Conservation (phyloP, 108 stramenopile genomes). For the Nitzschia palea region DNA sequence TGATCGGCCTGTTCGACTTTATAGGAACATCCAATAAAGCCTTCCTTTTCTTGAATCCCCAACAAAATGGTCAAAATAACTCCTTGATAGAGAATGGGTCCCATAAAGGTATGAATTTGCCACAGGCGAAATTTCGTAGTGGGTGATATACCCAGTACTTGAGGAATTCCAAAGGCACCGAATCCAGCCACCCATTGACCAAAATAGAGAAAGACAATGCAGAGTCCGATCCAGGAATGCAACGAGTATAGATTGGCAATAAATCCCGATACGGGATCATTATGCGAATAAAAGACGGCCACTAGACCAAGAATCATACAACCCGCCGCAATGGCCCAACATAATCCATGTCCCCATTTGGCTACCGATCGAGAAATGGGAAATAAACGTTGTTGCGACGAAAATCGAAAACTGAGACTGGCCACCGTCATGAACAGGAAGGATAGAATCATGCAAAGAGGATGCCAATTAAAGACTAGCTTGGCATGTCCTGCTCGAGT, state of each 20-base stretch:
- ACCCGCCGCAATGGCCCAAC: constrained; percentile 53
- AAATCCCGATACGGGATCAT: constrained; percentile 57
- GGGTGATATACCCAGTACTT: constrained; percentile 14
- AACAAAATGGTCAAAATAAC: constrained; percentile 57
- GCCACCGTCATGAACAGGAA: constrained; percentile 72
- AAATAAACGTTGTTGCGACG: constrained; percentile 16
- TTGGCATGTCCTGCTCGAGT: constrained; percentile 41
- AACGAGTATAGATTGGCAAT: constrained; percentile 80
- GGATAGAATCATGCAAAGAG: constrained; percentile 65
- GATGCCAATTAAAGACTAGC: constrained; percentile 84
- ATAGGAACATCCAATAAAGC: constrained; percentile 66
- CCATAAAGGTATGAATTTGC: constrained; percentile 50
- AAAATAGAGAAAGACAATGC: constrained; percentile 49
- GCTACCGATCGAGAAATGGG: constrained; percentile 1
- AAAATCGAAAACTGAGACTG: constrained; percentile 47
- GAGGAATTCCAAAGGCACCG: not conserved
- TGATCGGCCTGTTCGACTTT: constrained; percentile 45
- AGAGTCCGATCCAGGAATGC: constrained; percentile 76
- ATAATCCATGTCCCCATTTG: constrained; percentile 51
- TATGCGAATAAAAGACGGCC: constrained; percentile 73
- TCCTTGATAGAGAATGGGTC: constrained; percentile 51
- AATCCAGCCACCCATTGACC: constrained; percentile 42
- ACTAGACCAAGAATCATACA: constrained; percentile 53
- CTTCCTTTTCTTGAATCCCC: constrained; percentile 81
- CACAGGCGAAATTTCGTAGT: constrained; percentile 36